A percentile compares a stretch with the other conserved stretches of the same genome.
phyloP scores from a whole-genome alignment of 2,329 filamentous ascomycete genomes.

The Pseudopyrenochaeta lycopersici region DNA sequence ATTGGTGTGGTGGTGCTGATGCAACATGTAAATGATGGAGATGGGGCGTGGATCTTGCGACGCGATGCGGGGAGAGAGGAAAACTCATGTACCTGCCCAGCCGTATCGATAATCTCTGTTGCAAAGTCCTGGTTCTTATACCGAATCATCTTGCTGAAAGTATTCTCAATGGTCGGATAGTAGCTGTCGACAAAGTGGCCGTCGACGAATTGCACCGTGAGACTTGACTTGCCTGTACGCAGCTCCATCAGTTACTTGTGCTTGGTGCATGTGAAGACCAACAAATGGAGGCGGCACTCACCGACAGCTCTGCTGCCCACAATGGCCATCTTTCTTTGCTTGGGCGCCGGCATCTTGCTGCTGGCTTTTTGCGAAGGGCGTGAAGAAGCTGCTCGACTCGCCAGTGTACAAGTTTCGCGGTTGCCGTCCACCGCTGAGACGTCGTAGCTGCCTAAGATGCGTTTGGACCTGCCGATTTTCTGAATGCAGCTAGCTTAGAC shows the following conservation, averaged over 20 bases:
- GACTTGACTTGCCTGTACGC: constrained; percentile 86
- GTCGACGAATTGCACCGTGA: constrained; percentile 96
- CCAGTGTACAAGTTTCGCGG: constrained; percentile 28
- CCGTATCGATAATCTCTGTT: constrained; percentile 98
- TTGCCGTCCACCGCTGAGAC: constrained; percentile 27
- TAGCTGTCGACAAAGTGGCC: constrained; percentile 99
- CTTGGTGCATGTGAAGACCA: constrained; percentile 24
- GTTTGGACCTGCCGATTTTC: constrained; percentile 34
- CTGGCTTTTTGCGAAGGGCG: constrained; percentile 17
- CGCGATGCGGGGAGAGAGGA: constrained; percentile 25
- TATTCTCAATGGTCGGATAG: constrained; percentile 99
- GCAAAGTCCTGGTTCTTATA: constrained; percentile 92
- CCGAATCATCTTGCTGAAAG: constrained; percentile 94
- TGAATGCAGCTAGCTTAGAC: constrained; percentile 26
- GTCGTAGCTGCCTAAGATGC: constrained; percentile 32
- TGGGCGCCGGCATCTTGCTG: constrained; percentile 71
- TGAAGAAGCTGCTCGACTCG: constrained; percentile 29
- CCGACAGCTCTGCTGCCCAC: constrained; percentile 93
- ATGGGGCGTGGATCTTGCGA: constrained; percentile 24
- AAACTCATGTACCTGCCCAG: constrained; percentile 76
- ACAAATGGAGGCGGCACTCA: constrained; percentile 56
- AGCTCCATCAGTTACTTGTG: constrained; percentile 22
- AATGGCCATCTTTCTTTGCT: constrained; percentile 95
- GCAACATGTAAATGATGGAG: constrained; percentile 1
- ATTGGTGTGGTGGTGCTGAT: constrained; percentile 5